Evolutionary conservation across 495 filamentous ascomycete genomes (phyloP).

Genomic region (Copromyces sp.): DNA sequence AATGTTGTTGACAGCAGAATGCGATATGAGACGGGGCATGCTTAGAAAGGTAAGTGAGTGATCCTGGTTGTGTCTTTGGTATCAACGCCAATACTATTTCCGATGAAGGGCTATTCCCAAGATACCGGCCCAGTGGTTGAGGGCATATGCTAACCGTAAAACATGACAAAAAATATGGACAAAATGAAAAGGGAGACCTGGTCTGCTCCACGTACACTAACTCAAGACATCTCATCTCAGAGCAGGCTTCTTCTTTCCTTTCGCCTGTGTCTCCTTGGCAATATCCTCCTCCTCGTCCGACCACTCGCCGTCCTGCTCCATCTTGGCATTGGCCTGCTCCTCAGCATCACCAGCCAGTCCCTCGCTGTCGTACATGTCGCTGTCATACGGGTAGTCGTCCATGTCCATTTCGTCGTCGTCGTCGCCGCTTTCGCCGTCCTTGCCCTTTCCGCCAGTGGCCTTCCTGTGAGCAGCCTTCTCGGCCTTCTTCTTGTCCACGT

Average conservation of each 20-base stretch:
- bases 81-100: not conserved
- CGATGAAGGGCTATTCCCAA: not conserved
- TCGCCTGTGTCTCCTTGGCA: constrained; percentile 1
- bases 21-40: not conserved
- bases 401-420: constrained; percentile 52
- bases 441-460: constrained; percentile 38
- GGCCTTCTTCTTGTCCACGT: constrained; percentile 72
- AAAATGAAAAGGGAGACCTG: not conserved
- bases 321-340: constrained; percentile 43
- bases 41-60: not conserved
- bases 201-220: constrained; percentile 1
- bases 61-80: not conserved
- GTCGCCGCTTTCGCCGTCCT: constrained; percentile 44
- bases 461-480: constrained; percentile 42
- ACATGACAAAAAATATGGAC: not conserved
- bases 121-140: not conserved
- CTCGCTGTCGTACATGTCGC: constrained; percentile 45
- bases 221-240: not conserved
- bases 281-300: constrained; percentile 42
- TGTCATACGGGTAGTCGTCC: constrained; percentile 35
- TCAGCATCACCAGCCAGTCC: constrained; percentile 50
- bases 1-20: not conserved
- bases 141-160: not conserved
- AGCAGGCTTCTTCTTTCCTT: not conserved
- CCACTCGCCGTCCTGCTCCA: constrained; percentile 44